Conservation (phyloP, 2,329 filamentous ascomycete species). For the Botrytis aclada region DNA sequence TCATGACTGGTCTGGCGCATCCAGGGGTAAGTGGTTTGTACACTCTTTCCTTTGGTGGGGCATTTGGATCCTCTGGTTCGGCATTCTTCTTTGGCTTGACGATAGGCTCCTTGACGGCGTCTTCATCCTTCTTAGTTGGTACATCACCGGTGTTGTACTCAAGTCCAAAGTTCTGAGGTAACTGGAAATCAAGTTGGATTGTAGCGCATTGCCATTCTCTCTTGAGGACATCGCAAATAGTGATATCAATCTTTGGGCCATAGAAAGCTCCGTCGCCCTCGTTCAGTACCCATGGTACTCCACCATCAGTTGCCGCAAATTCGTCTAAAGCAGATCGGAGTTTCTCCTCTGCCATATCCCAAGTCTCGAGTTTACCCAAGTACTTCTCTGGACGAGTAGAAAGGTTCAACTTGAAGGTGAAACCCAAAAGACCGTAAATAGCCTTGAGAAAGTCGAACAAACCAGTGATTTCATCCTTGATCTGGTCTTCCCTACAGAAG, state of each 20-base stretch:
- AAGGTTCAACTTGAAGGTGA: conserved; percentile 90
- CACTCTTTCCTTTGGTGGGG: conserved; percentile 44
- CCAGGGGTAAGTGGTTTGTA: conserved; percentile 59
- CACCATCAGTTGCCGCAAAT: conserved; percentile 58
- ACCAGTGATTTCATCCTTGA: conserved; percentile 69
- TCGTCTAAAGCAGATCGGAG: conserved; percentile 75
- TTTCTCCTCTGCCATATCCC: conserved; percentile 82
- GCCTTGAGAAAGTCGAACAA: conserved; percentile 83
- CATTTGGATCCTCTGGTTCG: conserved; percentile 38
- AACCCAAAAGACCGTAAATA: conserved; percentile 80
- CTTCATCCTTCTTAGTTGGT: conserved; percentile 43
- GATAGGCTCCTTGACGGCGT: conserved; percentile 39
- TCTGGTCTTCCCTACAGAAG: conserved; percentile 83
- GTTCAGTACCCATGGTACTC: conserved; percentile 82
- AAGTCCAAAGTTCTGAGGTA: conserved; percentile 80
- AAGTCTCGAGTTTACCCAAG: conserved; percentile 81
- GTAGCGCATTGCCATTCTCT: conserved; percentile 88
- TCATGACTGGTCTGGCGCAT: conserved; percentile 79
- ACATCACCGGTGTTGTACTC: conserved; percentile 76
- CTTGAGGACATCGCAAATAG: conserved; percentile 81
- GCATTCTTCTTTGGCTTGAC: conserved; percentile 42
- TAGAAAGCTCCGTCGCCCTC: conserved; percentile 97
- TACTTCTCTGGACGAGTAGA: conserved; percentile 88
- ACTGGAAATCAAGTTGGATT: conserved; percentile 90
- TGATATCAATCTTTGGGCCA: conserved; percentile 97